phyloP scores from a whole-genome alignment of 2,329 filamentous ascomycete genomes.

The Botryotinia narcissicola region DNA sequence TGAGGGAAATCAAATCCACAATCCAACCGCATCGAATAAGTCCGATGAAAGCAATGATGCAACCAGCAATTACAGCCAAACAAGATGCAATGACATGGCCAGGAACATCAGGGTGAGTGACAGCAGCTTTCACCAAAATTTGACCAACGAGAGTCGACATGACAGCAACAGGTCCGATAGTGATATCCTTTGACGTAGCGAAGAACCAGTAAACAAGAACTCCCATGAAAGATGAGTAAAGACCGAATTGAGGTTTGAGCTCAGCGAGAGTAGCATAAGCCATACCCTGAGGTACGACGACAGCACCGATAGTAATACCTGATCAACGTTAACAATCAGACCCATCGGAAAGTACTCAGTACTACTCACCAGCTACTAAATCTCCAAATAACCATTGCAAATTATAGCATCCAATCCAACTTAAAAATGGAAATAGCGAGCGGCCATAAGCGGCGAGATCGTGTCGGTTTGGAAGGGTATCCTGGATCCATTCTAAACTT shows the following conservation, averaged over 20 bases:
- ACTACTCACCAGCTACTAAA: conserved; percentile 71
- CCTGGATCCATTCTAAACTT: conserved; percentile 66
- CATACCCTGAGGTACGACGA: conserved; percentile 96
- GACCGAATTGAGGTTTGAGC: conserved; percentile 76
- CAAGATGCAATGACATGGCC: conserved; percentile 72
- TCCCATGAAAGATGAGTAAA: conserved; percentile 96
- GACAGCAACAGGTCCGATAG: conserved; percentile 95
- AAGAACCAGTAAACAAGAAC: conserved; percentile 97
- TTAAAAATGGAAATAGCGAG: conserved; percentile 79
- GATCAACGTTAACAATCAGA: neutral
- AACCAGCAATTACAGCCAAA: conserved; percentile 73
- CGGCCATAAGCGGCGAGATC: conserved; percentile 60
- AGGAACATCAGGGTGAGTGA: conserved; percentile 55
- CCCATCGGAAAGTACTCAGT: neutral
- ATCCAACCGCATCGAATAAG: conserved; percentile 81
- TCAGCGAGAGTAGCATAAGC: conserved; percentile 84
- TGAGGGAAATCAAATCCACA: conserved; percentile 87
- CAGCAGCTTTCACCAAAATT: conserved; percentile 65
- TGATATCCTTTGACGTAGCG: conserved; percentile 97
- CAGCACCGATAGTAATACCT: conserved; percentile 68
- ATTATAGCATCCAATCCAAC: conserved; percentile 92
- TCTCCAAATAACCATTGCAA: conserved; percentile 85
- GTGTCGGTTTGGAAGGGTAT: conserved; percentile 57
- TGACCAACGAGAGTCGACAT: conserved; percentile 89
- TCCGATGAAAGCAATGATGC: conserved; percentile 75